Base-by-base conservation (phyloP, 768 basidiomycete species). In the Lentinula raphanica region DNA sequence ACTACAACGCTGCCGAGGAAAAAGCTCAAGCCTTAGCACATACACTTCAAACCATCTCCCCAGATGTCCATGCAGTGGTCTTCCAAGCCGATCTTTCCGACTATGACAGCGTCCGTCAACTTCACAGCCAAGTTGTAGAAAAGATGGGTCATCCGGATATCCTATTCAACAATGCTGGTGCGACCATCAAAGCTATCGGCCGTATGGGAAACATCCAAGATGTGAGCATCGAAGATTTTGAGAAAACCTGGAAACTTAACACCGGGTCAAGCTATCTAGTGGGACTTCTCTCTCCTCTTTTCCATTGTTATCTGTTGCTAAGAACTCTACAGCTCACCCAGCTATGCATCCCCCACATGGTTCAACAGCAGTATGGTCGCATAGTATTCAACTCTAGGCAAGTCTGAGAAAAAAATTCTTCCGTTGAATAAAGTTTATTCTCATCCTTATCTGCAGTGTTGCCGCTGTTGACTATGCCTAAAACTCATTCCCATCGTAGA, bases 341-440 rank as follows among this genome's bases (percentile, higher is more conserved):
- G 59, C 63, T 82, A 31, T 80, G 79, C 61, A 31, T 82, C 25
- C 79, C 80, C 3, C 67, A 77, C 54, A 82, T 83, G 82, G 71
- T 79, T 36, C 36, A 70, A 23, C 74, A 78, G 62, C 73, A 76
- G 57, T 82, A 72, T 63, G 81, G 81, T 0, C 73, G 82, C 2
- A 69, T 83, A 29, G 71, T 83, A 5, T 81, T 81, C 59, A 78
- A 76, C 48, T 82, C 80, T 0, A 83, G 79, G 79, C 78, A 56
- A n/a, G 59, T 28, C 3, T 5, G 9, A 56, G 28, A 42, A 7
- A 5, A 29, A 9, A 28, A n/a, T 3, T 31, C 29, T 19, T 11
- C 23, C 15, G 12, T 12, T 40, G 13, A 38, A 2, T 11, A 29
- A 21, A 12, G 23, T 27, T 27, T 28, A 19, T 19, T 13, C 17